Evolutionary conservation across 257 asterid genomes (phyloP).

Genomic region (Ophiorrhiza pumila): DNA sequence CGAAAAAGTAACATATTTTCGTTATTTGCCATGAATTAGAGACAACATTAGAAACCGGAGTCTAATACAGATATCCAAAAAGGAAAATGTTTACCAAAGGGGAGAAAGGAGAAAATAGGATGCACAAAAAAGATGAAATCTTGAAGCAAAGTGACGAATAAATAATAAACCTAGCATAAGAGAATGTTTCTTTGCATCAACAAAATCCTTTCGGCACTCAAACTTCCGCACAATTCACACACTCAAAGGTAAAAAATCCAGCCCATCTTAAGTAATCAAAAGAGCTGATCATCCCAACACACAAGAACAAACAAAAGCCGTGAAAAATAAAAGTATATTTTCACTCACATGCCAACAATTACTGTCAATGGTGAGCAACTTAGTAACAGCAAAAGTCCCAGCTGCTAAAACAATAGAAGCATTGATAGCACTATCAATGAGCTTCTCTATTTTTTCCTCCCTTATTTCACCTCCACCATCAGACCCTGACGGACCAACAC

Average conservation of each 20-base stretch:
- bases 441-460: constrained; percentile 39
- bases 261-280: background rate
- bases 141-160: background rate
- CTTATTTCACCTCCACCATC: constrained; percentile 30
- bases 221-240: background rate
- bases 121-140: background rate
- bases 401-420: constrained; percentile 76
- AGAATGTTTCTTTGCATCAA: background rate
- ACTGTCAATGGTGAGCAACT: constrained; percentile 71
- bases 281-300: background rate
- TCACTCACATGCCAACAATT: constrained; percentile 83
- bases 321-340: background rate
- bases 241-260: background rate
- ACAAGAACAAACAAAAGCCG: background rate
- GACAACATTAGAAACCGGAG: background rate
- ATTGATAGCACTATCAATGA: constrained; percentile 63
- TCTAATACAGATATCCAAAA: background rate
- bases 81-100: background rate
- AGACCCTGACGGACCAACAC: constrained; percentile 37
- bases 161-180: background rate
- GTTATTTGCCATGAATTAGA: background rate
- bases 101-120: background rate
- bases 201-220: background rate
- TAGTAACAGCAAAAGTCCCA: constrained; percentile 74
- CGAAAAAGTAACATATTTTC: background rate